Conservation (phyloP, 768 basidiomycete species). For the Mycena belliarum region DNA sequence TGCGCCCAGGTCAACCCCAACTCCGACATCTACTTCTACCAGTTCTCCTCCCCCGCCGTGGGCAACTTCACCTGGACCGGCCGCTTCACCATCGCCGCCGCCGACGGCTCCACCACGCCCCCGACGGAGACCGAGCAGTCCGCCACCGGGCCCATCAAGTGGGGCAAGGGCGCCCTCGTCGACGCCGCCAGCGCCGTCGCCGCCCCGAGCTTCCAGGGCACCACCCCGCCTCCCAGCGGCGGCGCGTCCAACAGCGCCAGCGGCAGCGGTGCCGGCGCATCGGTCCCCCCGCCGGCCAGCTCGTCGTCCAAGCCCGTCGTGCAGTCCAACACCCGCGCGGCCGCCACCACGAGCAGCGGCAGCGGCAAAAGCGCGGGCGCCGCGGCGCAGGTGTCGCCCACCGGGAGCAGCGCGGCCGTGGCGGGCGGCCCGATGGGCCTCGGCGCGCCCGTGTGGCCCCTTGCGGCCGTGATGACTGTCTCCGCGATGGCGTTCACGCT, state of each 20-base stretch:
- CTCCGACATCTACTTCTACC: slow-evolving; percentile 79
- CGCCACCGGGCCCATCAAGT: slow-evolving; percentile 55
- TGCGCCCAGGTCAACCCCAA: slow-evolving; percentile 55
- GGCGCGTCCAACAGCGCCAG: no score
- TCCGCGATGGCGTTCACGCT: slow-evolving; percentile 24
- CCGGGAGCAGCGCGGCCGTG: slow-evolving; percentile 17
- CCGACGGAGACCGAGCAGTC: slow-evolving; percentile 57
- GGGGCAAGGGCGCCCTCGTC: slow-evolving; percentile 64
- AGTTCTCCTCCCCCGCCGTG: slow-evolving; percentile 55
- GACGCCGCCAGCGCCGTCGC: slow-evolving; percentile 42
- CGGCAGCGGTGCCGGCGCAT: no score
- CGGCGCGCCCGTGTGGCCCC: slow-evolving; percentile 12
- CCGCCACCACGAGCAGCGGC: no score
- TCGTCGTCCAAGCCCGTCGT: no score
- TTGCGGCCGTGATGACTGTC: slow-evolving; percentile 15
- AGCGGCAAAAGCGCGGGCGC: neutral
- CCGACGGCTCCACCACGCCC: slow-evolving; percentile 44
- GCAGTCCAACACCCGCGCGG: no score
- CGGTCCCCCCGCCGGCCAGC: no score
- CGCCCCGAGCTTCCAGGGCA: slow-evolving; percentile 37
- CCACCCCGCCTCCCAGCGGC: slow-evolving; percentile 37
- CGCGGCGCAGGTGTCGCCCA: neutral
- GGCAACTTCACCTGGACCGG: slow-evolving; percentile 62
- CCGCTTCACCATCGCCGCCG: slow-evolving; percentile 71
- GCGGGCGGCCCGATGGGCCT: slow-evolving; percentile 7